A percentile compares a stretch with the other conserved stretches of the same genome.
Evolutionary conservation across 225 moss, liverwort and hornwort species (phyloP).

Genomic region (Pleurozium schreberi): DNA sequence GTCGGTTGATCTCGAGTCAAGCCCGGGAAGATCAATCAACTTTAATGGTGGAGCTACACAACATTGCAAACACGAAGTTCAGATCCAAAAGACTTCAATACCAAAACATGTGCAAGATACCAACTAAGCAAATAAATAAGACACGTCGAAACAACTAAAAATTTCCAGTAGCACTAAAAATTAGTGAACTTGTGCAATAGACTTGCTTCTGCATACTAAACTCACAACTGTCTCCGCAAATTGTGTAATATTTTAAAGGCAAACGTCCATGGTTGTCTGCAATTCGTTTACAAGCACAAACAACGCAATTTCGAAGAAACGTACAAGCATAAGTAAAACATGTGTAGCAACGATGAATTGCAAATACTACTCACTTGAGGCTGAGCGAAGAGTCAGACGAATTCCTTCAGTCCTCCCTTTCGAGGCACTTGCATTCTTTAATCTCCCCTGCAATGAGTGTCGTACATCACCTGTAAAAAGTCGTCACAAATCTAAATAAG

Average conservation of each 20-base stretch:
- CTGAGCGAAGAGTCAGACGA: constrained; percentile 69
- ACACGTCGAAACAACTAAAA: neutral
- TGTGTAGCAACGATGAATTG: neutral
- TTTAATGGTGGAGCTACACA: constrained; percentile 78
- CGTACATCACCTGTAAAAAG: constrained; percentile 74
- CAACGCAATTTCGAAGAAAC: neutral
- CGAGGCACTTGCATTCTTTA: constrained; percentile 58
- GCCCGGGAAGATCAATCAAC: constrained; percentile 90
- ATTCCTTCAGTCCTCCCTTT: constrained; percentile 77
- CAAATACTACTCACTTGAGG: constrained; percentile 51
- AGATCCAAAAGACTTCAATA: neutral
- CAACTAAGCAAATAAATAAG: neutral
- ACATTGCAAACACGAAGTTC: neutral
- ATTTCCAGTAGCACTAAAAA: neutral
- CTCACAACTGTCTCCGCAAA: neutral
- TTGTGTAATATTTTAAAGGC: neutral
- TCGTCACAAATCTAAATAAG: neutral
- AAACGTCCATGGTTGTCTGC: neutral
- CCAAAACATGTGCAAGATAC: neutral
- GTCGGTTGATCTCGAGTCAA: constrained; percentile 67
- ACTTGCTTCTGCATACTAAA: neutral
- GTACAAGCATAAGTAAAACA: neutral
- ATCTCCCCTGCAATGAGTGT: constrained; percentile 87
- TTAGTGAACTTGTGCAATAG: neutral
- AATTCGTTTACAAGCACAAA: neutral